phyloP scores from a whole-genome alignment of 2,329 filamentous ascomycete species.

The Dendrostoma leiphaemia region DNA sequence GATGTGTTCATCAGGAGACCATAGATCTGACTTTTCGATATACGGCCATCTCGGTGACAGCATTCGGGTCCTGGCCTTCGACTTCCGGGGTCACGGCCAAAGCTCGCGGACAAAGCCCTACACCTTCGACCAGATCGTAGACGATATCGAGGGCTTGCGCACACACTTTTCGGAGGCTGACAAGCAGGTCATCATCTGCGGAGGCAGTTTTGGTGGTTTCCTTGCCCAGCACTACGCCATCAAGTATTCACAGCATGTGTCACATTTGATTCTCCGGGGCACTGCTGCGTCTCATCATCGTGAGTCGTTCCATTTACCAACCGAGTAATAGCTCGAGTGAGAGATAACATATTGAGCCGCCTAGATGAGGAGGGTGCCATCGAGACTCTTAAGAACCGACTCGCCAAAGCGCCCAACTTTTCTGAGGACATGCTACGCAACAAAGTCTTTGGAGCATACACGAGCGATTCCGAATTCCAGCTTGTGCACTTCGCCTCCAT shows the following conservation, averaged over 20 bases:
- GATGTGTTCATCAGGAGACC: constrained; percentile 24
- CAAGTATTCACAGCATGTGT: constrained; percentile 30
- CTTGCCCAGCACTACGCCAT: constrained; percentile 38
- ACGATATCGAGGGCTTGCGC: constrained; percentile 34
- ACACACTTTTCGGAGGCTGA: constrained; percentile 26
- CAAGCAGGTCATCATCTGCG: constrained; percentile 31
- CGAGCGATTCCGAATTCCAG: constrained; percentile 36
- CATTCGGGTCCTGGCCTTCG: constrained; percentile 34
- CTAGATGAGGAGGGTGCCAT: constrained; percentile 35
- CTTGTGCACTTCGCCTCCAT: constrained; percentile 35
- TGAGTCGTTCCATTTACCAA: constrained; percentile 4
- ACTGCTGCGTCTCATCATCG: constrained; percentile 37
- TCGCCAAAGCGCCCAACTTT: constrained; percentile 33
- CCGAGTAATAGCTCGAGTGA: not conserved
- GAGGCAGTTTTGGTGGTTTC: constrained; percentile 39
- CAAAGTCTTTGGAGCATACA: constrained; percentile 36
- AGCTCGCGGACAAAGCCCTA: constrained; percentile 34
- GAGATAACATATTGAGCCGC: no score
- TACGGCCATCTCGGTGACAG: constrained; percentile 28
- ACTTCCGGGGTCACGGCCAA: constrained; percentile 34
- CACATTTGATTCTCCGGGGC: constrained; percentile 33
- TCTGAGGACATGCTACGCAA: constrained; percentile 34
- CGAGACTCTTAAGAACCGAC: constrained; percentile 28
- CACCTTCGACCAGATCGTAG: constrained; percentile 35
- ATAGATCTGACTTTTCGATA: constrained; percentile 32